Evolutionary conservation across 2,329 filamentous ascomycete species (phyloP).

Genomic region (Chrysosporium keratinophilum): DNA sequence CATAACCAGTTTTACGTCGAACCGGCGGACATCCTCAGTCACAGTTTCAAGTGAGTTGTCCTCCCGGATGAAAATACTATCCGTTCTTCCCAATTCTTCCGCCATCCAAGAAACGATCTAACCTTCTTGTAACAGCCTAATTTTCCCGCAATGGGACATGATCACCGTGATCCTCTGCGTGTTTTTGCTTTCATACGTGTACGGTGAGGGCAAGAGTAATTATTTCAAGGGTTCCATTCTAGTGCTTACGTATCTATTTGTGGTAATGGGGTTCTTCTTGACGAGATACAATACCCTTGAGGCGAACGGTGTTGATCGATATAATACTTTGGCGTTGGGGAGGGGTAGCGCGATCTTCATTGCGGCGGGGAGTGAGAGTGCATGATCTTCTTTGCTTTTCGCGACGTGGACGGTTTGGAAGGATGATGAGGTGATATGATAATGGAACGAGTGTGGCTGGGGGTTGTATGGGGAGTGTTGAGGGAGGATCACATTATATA

Average conservation of each 20-base stretch:
- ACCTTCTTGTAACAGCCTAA: conserved; percentile 46
- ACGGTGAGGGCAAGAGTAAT: conserved; percentile 97
- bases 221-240: conserved; percentile 99
- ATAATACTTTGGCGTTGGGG: conserved; percentile 36
- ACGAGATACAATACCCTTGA: conserved; percentile 53
- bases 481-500: no score
- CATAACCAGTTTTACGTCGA: conserved; percentile 48
- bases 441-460: no score
- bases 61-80: not conserved
- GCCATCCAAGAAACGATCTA: not conserved
- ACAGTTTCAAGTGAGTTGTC: conserved; percentile 44
- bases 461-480: no score
- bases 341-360: not conserved
- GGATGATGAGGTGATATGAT: no score
- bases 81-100: not conserved
- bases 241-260: conserved; percentile 83
- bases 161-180: conserved; percentile 92
- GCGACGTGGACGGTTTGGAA: not conserved
- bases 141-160: conserved; percentile 99
- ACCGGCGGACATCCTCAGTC: conserved; percentile 41
- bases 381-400: not conserved
- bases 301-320: conserved; percentile 38
- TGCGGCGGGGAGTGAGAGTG: not conserved
- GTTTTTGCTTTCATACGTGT: conserved; percentile 93
- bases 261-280: conserved; percentile 84